Evolutionary conservation across 768 basidiomycete species (phyloP).

Genomic region (Mycena maculata): DNA sequence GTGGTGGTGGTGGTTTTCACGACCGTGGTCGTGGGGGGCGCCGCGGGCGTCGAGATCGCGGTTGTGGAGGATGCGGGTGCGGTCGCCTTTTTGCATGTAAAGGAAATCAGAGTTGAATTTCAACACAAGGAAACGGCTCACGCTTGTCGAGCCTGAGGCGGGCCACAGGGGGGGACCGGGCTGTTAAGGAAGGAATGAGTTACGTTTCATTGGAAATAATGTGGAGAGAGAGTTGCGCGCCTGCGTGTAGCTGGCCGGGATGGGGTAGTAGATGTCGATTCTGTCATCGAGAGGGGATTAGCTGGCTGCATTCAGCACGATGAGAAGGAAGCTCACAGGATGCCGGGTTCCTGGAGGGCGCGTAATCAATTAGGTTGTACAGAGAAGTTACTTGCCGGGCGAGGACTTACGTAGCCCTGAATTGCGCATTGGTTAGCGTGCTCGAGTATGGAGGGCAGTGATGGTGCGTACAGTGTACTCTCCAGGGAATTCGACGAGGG

Average conservation of each 20-base stretch:
- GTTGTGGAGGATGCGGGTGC: background rate
- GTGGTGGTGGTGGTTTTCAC: conserved; percentile 6
- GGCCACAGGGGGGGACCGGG: conserved; percentile 31
- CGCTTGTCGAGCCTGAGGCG: background rate
- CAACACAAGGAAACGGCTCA: background rate
- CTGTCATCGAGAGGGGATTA: background rate
- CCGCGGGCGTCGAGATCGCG: background rate
- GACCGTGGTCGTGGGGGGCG: conserved; percentile 4
- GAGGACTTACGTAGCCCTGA: conserved; percentile 6
- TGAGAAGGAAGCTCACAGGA: conserved; percentile 16
- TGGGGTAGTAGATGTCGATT: conserved; percentile 34
- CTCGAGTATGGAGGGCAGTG: background rate
- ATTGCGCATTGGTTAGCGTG: background rate
- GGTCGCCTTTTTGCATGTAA: background rate
- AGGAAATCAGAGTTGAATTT: no score
- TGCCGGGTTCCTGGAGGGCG: conserved; percentile 24
- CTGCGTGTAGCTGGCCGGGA: conserved; percentile 31
- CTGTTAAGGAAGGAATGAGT: background rate
- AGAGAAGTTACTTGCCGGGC: background rate
- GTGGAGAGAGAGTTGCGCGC: background rate
- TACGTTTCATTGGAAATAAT: background rate
- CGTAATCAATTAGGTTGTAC: background rate
- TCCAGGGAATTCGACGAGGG: conserved; percentile 49
- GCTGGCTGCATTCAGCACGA: no score
- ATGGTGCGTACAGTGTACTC: conserved; percentile 43